Evolutionary conservation across 495 filamentous ascomycete species (phyloP), one percentile per base, ranked within the genome.

Genomic region (Penicillium herquei): DNA sequence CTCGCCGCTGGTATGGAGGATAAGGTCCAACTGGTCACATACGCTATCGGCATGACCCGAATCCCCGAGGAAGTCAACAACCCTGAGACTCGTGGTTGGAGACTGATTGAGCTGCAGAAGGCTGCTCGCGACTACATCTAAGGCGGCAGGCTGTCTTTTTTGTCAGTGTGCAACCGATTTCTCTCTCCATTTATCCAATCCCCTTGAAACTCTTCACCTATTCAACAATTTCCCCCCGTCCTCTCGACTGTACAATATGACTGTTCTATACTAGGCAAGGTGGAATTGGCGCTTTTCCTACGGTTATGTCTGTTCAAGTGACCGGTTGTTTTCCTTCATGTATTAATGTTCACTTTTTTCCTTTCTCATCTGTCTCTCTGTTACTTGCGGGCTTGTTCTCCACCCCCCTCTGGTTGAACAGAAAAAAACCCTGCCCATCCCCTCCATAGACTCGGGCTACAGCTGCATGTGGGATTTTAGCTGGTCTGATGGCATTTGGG

Each of bases 1-100:
- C 83, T 98, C 39, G 91, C 92, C 16, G 94, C 94, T n/a, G 94
- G 94, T 32, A 96, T 96, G 91, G 95, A 98, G 70, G 94, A 98
- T 73, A 92, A 89, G 74, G 94, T 98, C 32, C 93, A 97, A 70
- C 87, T 95, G 54, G 94, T 98, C 58, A 97, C 95, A 1, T 98
- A 98, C 62, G 94, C 92, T 41, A 98, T 98, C 61, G 94, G 94
- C 51, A 86, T 98, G 51, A 98, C 94, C 2, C 80, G 94, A 51
- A 84, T 96, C 37, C 82, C 93, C 18, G 94, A 98, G 64, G 94
- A 98, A 59, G 94, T 98, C 51, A 92, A 84, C 76, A 98, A 98
- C 72, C 90, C 91, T 1, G 94, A 98, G 73, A 98, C 94, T 5
- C 81, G 91, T 59, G 94, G 94, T 13, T 98, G 94, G 94, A 84